Base-by-base conservation (phyloP, 179 eudicot genomes). In the Spergularia azorica region DNA sequence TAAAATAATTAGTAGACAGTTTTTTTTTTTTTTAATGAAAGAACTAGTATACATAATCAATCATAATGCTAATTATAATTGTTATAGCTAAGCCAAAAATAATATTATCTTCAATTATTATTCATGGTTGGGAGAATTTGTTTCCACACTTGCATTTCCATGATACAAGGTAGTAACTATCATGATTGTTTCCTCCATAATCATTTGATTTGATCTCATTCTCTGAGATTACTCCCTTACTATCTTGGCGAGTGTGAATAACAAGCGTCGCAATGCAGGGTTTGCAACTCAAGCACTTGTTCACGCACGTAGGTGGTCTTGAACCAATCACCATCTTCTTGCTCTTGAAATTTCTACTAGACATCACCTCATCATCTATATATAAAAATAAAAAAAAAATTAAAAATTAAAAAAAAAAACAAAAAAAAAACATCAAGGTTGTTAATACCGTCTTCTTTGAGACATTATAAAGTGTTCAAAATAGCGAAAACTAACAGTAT, bases 91-190 rank as follows among this genome's bases (percentile, higher is more conserved):
- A 32, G 2, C 20, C 10, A 52, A 36, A 39, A 41, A 6, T 2
- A 5, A 3, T 32, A 1, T 3, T 36, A 36, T 36, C 39, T 36
- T 3, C 39, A 36, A 21, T 4, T 62, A 32, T 46, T 15, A 0
- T 12, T 77, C 80, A 77, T 26, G 80, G 80, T 36, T 38, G 70
- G 39, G 52, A 77, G 43, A 77, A 39, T 11, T 77, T 77, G 39
- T 63, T 63, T 18, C 80, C 80, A 77, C 80, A 77, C 62, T 77
- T 70, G 58, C 80, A 77, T 62, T 77, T 77, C 80, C 80, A 77
- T 55, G 75, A 71, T 10, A 77, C 4, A 18, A 77, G 80, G 21
- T 77, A 77, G 59, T 77, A 77, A 43, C 46, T 62, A 70, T 77
- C 80, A 54, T 77, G 75, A 77, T 77, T 70, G 20, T 77, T 77